These are phyloP conservation scores for Nakataea oryzae DNA, from an alignment of 2,329 filamentous ascomycete genomes.

Conservation along the genomic window DNA sequence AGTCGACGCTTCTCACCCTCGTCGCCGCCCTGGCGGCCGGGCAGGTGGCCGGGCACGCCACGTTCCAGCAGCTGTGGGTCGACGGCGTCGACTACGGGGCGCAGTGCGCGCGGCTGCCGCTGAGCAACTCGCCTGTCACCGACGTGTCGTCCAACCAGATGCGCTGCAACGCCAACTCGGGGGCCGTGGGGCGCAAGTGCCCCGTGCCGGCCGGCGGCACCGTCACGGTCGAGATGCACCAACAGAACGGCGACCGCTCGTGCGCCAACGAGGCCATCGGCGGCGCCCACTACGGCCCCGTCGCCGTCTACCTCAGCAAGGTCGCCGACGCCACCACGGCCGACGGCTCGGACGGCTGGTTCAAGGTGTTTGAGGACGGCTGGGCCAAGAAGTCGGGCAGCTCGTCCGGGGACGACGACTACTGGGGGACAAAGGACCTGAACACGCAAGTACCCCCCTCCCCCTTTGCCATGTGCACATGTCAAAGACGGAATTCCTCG, in stretches of 20 bases:
- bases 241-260: constrained; percentile 25
- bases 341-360: constrained; percentile 28
- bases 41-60: constrained; percentile 33
- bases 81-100: constrained; percentile 28
- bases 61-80: constrained; percentile 40
- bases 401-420: constrained; percentile 22
- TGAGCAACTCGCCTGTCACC: constrained; percentile 35
- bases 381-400: constrained; percentile 18
- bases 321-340: constrained; percentile 30
- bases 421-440: constrained; percentile 23
- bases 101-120: constrained; percentile 36
- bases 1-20: constrained; percentile 18
- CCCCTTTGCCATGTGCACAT: background rate
- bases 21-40: constrained; percentile 22
- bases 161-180: constrained; percentile 27
- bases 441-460: background rate
- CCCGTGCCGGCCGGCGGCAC: constrained; percentile 30
- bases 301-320: constrained; percentile 32
- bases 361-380: constrained; percentile 34
- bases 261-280: constrained; percentile 34
- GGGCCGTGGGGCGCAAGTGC: constrained; percentile 24
- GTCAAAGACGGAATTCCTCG: too few relatives aligned
- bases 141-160: constrained; percentile 27
- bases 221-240: constrained; percentile 43
- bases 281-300: constrained; percentile 35